Evolutionary conservation across 2,329 filamentous ascomycete species (phyloP).

Genomic region (Stachybotrys chartarum): DNA sequence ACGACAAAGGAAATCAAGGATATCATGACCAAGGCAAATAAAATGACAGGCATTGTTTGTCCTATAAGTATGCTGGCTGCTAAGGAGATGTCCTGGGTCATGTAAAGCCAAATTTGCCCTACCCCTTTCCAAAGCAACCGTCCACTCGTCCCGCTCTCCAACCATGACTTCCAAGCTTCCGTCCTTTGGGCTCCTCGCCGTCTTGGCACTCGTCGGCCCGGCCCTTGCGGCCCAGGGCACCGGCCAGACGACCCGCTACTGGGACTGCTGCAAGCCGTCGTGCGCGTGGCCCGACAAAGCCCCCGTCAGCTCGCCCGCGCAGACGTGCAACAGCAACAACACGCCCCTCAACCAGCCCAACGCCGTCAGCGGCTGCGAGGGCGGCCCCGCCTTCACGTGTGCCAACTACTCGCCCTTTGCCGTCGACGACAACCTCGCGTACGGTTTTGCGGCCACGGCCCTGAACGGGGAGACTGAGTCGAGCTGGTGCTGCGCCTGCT

Average conservation of each 20-base stretch:
- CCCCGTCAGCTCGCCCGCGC: conserved; percentile 39
- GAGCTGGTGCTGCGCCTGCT: conserved; percentile 62
- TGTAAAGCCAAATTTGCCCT: background rate
- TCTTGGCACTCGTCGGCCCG: background rate
- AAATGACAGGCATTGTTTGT: too few species aligned
- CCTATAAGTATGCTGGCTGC: too few species aligned
- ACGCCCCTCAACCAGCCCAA: conserved; percentile 42
- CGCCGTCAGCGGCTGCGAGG: conserved; percentile 46
- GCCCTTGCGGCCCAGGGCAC: background rate
- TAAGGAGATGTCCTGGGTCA: background rate
- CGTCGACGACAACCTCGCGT: conserved; percentile 49
- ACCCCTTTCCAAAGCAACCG: background rate
- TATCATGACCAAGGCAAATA: too few species aligned
- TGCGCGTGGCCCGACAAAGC: conserved; percentile 56
- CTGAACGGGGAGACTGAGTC: conserved; percentile 48
- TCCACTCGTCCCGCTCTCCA: background rate
- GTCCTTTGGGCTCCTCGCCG: background rate
- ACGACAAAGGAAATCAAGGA: background rate
- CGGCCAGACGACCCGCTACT: conserved; percentile 32
- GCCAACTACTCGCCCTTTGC: conserved; percentile 56
- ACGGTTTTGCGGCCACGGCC: conserved; percentile 57
- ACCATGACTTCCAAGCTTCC: background rate
- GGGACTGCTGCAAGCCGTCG: conserved; percentile 67
- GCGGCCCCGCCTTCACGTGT: conserved; percentile 54
- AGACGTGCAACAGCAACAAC: conserved; percentile 48